These are phyloP conservation scores for Erigeron philadelphicus DNA, from an alignment of 140 eudicot genomes.

Conservation along the genomic window DNA sequence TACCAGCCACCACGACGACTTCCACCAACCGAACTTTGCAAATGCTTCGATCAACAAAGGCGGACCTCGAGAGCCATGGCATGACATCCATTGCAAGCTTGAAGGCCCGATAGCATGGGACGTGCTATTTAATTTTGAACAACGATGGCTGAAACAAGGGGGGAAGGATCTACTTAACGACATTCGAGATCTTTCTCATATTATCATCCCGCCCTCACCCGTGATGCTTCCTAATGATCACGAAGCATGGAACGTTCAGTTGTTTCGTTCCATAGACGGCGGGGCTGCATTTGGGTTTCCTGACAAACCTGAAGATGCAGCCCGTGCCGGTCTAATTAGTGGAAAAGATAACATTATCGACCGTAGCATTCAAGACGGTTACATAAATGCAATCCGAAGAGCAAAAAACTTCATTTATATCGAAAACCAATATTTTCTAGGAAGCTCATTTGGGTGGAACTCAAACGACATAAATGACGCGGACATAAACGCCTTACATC, in stretches of 20 bases:
- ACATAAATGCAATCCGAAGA: constrained; percentile 50
- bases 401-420: constrained; percentile 50
- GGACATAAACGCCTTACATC: constrained; percentile 42
- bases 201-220: constrained; percentile 45
- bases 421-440: constrained; percentile 52
- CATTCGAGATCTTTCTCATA: constrained; percentile 29
- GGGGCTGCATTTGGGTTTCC: constrained; percentile 57
- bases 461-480: constrained; percentile 38
- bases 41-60: constrained; percentile 41
- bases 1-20: constrained; percentile 43
- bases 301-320: constrained; percentile 47
- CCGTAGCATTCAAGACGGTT: constrained; percentile 50
- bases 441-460: constrained; percentile 52
- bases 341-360: constrained; percentile 51
- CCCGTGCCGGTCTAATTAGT: constrained; percentile 39
- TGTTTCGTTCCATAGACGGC: constrained; percentile 48
- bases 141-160: constrained; percentile 51
- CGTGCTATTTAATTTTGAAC: constrained; percentile 46
- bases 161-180: constrained; percentile 35
- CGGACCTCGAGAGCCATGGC: constrained; percentile 62
- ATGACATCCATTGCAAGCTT: constrained; percentile 48
- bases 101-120: constrained; percentile 57
- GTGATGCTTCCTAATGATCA: constrained; percentile 36
- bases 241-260: constrained; percentile 48
- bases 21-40: constrained; percentile 47